Percentiles rank a stretch among this genome's conserved stretches.
These are phyloP conservation scores for Volvox carteri DNA, from an alignment of 163 green algal genomes.

Conservation along the genomic window DNA sequence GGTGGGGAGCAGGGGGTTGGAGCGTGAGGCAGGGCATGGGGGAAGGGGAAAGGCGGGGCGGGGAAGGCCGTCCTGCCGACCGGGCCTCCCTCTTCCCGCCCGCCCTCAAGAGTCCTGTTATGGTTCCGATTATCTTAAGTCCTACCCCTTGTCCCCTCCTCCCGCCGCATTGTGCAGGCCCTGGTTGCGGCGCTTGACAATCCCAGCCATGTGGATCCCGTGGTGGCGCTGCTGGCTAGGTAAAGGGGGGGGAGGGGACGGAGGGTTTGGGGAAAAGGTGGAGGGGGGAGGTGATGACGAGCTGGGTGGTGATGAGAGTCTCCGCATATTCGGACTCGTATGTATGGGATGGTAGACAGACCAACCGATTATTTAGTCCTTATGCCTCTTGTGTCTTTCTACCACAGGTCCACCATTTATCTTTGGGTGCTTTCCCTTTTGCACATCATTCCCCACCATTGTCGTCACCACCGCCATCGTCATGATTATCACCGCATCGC, in stretches of 20 bases:
- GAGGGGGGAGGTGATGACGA: too few species aligned
- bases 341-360: not conserved
- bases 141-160: not conserved
- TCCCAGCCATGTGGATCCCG: not conserved
- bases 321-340: not conserved
- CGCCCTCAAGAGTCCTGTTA: not conserved
- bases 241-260: not conserved
- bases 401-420: too few species aligned
- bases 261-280: not conserved
- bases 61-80: too few species aligned
- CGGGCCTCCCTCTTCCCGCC: too few species aligned
- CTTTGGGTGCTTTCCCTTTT: too few species aligned
- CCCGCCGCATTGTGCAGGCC: slow-evolving; percentile 6
- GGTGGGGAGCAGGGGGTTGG: not conserved
- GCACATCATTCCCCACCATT: too few species aligned
- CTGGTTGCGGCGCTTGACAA: slow-evolving; percentile 55
- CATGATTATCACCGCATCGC: not conserved
- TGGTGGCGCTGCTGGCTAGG: slow-evolving; percentile 58
- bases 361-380: too few species aligned
- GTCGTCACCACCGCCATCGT: too few species aligned
- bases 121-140: not conserved
- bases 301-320: not conserved
- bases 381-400: too few species aligned
- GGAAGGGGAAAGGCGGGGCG: too few species aligned
- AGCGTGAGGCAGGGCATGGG: not conserved